Conservation (phyloP, 768 basidiomycete genomes). For the Ramaria sp. region DNA sequence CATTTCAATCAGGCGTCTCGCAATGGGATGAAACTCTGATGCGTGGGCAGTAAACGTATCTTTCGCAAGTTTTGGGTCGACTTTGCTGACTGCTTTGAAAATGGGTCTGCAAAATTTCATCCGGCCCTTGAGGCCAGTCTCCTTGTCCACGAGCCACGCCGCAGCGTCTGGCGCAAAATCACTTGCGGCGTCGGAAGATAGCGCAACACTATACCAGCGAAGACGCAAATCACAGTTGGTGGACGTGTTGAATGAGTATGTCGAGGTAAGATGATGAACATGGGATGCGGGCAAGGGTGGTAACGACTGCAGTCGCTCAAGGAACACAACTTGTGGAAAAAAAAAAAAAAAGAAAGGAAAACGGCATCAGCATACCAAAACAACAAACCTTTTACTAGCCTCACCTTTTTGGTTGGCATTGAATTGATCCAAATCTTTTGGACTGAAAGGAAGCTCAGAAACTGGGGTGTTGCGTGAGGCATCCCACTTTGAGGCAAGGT, state of each 20-base stretch:
- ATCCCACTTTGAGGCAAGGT: conserved; percentile 68
- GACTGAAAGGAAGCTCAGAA: conserved; percentile 40
- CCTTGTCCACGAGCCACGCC: conserved; percentile 52
- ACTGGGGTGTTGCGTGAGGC: conserved; percentile 36
- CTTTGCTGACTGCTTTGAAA: conserved; percentile 43
- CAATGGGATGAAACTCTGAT: conserved; percentile 64
- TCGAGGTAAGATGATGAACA: conserved; percentile 43
- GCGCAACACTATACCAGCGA: conserved; percentile 66
- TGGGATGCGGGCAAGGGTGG: conserved; percentile 48
- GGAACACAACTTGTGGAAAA: conserved; percentile 86
- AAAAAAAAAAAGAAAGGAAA: conserved; percentile 3
- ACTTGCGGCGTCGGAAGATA: conserved; percentile 38
- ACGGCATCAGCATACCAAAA: background rate
- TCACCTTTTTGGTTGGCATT: conserved; percentile 69
- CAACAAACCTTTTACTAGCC: conserved; percentile 13
- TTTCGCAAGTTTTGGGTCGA: conserved; percentile 42
- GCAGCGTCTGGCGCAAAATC: conserved; percentile 43
- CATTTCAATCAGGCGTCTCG: conserved; percentile 65
- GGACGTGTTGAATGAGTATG: conserved; percentile 41
- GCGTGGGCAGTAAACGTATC: conserved; percentile 36
- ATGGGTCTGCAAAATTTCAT: conserved; percentile 80
- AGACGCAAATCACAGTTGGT: conserved; percentile 68
- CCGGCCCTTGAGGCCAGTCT: conserved; percentile 56
- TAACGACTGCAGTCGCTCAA: conserved; percentile 65
- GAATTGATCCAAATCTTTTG: conserved; percentile 50